Percentiles rank a stretch among this genome's conserved stretches.
Evolutionary conservation across 176 grass and related monocot species (phyloP).

Genomic region (Aegilops longissima): DNA sequence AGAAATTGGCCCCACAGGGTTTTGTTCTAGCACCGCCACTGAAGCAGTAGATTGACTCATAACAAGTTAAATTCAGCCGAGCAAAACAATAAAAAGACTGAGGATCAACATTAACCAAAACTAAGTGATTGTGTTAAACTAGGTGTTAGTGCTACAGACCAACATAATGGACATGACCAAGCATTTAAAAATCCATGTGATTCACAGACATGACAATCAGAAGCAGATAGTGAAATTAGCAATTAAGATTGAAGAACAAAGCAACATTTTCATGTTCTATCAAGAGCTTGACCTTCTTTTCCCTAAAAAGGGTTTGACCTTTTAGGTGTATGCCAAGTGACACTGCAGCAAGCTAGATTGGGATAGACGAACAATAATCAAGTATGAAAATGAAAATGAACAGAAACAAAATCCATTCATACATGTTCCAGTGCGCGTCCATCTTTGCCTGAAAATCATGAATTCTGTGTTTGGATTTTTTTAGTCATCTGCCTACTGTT

Average conservation of each 20-base stretch:
- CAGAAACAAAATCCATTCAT: neutral
- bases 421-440: neutral
- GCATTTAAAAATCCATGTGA: constrained; percentile 1
- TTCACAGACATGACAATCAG: neutral
- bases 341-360: neutral
- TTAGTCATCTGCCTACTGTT: neutral
- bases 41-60: neutral
- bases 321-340: neutral
- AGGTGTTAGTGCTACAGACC: neutral
- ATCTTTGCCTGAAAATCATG: neutral
- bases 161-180: constrained; percentile 6
- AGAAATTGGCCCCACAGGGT: neutral
- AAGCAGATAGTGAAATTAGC: constrained; percentile 1
- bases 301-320: neutral
- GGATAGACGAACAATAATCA: neutral
- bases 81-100: neutral
- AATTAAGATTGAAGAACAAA: neutral
- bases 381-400: neutral
- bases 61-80: neutral
- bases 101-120: neutral
- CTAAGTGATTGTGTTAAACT: constrained; percentile 13
- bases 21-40: neutral
- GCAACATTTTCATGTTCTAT: neutral
- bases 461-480: neutral
- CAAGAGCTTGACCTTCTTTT: neutral